Evolutionary conservation across 2,329 filamentous ascomycete genomes (phyloP), one percentile per base, ranked within the genome.

Genomic region (Penicillium freii): DNA sequence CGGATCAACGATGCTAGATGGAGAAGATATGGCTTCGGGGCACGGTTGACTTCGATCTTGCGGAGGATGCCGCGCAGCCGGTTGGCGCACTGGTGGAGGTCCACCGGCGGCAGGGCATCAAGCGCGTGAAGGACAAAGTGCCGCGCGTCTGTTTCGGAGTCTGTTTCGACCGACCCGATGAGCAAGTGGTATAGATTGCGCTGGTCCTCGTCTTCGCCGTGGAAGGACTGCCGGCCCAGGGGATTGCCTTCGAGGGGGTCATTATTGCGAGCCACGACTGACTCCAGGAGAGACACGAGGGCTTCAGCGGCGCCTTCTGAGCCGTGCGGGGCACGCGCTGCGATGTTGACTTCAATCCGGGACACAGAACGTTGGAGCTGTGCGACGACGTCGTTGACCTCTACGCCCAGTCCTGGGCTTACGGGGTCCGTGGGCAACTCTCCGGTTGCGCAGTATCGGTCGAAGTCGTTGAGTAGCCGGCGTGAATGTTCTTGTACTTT

Each of bases 31-130:
- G 62, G 62, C 50, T 66, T 69, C 17, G 75, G 74, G 0, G 73
- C 73, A 23, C 71, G 69, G 54, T 78, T 76, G 40, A 76, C 71
- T 62, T 81, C 74, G 50, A 82, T 76, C 63, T 80, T 78, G 60
- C 63, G 64, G 17, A 73, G 69, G 13, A 75, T 67, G 6, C 62
- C 62, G 13, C 62, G 63, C 31, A 78, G 62, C 29, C 64, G 69
- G n/a, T 62, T 50, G 17, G 62, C 53, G 50, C 70, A 73, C 29
- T 70, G 67, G 38, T 65, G 62, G 3, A 78, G 63, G 40, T 71
- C 67, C 2, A 62, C 51, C 4, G 69, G 59, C 15, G 72, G 68
- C 6, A 78, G 61, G 17, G 65, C 58, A 45, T 72, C 72, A n/a
- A 79, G 67, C 23, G 69, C 71, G 62, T 76, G 70, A 38, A 79